Evolutionary conservation across 805 yeast species (phyloP).

Genomic region (Yamadazyma tumulicola): DNA sequence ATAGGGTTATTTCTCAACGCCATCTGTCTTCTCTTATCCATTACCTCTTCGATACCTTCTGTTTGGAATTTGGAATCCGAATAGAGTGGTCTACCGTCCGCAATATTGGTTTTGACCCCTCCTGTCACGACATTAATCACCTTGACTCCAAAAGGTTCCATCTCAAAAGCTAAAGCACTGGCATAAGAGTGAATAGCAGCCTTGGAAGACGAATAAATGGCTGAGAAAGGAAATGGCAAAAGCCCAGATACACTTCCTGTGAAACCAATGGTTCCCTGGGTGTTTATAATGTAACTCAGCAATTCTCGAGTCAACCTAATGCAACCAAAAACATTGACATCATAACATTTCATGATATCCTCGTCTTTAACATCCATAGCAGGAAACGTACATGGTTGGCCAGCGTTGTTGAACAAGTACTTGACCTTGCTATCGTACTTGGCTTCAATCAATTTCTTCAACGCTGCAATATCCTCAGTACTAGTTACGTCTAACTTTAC

Average conservation of each 20-base stretch:
- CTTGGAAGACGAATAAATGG: slow-evolving; percentile 63
- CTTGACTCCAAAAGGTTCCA: slow-evolving; percentile 68
- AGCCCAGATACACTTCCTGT: slow-evolving; percentile 73
- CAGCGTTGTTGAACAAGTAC: slow-evolving; percentile 71
- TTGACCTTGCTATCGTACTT: slow-evolving; percentile 50
- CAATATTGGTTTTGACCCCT: slow-evolving; percentile 69
- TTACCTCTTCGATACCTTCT: slow-evolving; percentile 49
- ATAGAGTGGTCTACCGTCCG: slow-evolving; percentile 61
- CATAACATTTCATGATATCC: slow-evolving; percentile 46
- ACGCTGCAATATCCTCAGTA: slow-evolving; percentile 41
- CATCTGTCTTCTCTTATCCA: slow-evolving; percentile 54
- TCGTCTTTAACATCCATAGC: slow-evolving; percentile 64
- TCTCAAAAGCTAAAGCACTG: slow-evolving; percentile 56
- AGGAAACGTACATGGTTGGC: slow-evolving; percentile 69
- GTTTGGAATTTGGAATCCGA: slow-evolving; percentile 49
- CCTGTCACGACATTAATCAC: slow-evolving; percentile 73
- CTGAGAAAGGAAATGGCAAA: slow-evolving; percentile 66
- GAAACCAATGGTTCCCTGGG: slow-evolving; percentile 66
- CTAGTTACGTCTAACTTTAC: slow-evolving; percentile 58
- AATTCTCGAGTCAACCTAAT: slow-evolving; percentile 61
- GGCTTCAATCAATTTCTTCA: slow-evolving; percentile 39
- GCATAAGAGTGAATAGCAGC: slow-evolving; percentile 78
- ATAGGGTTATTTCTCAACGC: slow-evolving; percentile 58
- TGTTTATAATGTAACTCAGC: slow-evolving; percentile 50
- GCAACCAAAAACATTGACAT: slow-evolving; percentile 71